Base-by-base conservation (phyloP, 768 basidiomycete genomes). In the Udeniomyces megalosporus region DNA sequence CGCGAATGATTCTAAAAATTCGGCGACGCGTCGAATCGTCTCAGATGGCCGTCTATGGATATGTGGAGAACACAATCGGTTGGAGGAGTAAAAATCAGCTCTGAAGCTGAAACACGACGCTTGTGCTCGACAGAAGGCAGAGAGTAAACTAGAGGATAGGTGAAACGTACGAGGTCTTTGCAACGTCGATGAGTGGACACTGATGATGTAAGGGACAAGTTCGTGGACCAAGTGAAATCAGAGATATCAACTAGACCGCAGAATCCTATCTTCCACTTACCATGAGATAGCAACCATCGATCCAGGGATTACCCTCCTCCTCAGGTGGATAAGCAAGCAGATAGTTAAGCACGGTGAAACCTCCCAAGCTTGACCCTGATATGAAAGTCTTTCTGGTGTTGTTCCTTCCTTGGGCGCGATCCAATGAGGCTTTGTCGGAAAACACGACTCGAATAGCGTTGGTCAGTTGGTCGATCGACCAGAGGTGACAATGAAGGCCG, bases 41-140 rank as follows among this genome's bases (percentile, higher is more conserved):
- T 53, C 44, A 7, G 60, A 61, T 6, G 60, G 60, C n/a, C 61
- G 54, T 8, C n/a, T n/a, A n/a, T n/a, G n/a, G n/a, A n/a, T n/a
- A n/a, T n/a, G n/a, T n/a, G n/a, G n/a, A n/a, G n/a, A n/a, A n/a
- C n/a, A n/a, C n/a, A n/a, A n/a, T n/a, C n/a, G n/a, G n/a, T n/a
- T n/a, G n/a, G n/a, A n/a, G n/a, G n/a, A n/a, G n/a, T n/a, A n/a
- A n/a, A n/a, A n/a, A n/a, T n/a, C n/a, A n/a, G n/a, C n/a, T n/a
- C n/a, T n/a, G n/a, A n/a, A n/a, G n/a, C n/a, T n/a, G n/a, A n/a
- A n/a, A n/a, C n/a, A n/a, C n/a, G n/a, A n/a, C n/a, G n/a, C n/a
- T n/a, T n/a, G n/a, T n/a, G n/a, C n/a, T n/a, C n/a, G n/a, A n/a
- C n/a, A n/a, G n/a, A n/a, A n/a, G n/a, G n/a, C n/a, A n/a, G n/a